A percentile compares a stretch with the other conserved stretches of the same genome.
These are phyloP conservation scores for Pleurotus sapidus DNA, from an alignment of 768 basidiomycete genomes.

Conservation along the genomic window DNA sequence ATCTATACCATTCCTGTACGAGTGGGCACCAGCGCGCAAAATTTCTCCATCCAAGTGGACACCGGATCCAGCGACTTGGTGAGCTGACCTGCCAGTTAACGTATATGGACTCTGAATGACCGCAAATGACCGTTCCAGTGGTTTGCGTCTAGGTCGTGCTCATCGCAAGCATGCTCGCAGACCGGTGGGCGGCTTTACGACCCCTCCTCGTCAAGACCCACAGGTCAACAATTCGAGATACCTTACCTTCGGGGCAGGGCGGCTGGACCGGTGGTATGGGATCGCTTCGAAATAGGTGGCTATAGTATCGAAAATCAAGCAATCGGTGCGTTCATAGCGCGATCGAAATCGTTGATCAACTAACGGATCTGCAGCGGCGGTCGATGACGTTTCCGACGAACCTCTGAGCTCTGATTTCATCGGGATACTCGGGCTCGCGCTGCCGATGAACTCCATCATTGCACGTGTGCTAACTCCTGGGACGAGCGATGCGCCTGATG, in stretches of 20 bases:
- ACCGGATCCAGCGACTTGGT: conserved; percentile 83
- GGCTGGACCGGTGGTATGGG: conserved; percentile 68
- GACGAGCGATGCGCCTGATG: conserved; percentile 51
- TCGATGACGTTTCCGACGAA: conserved; percentile 49
- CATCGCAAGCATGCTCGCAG: conserved; percentile 46
- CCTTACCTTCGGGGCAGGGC: conserved; percentile 59
- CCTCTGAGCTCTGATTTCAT: conserved; percentile 53
- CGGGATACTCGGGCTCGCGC: conserved; percentile 75
- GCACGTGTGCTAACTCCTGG: conserved; percentile 45
- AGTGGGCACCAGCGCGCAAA: conserved; percentile 50
- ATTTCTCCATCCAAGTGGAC: conserved; percentile 68
- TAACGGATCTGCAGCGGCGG: conserved; percentile 47
- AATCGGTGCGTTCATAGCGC: conserved; percentile 43
- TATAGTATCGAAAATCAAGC: conserved; percentile 68
- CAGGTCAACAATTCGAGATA: conserved; percentile 45
- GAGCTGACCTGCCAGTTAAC: conserved; percentile 17
- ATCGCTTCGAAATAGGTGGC: conserved; percentile 56
- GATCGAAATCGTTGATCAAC: neutral
- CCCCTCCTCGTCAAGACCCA: conserved; percentile 41
- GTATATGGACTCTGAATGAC: neutral
- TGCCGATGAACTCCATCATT: conserved; percentile 72
- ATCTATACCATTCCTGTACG: conserved; percentile 62
- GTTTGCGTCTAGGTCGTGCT: conserved; percentile 69
- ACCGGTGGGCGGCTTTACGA: conserved; percentile 53
- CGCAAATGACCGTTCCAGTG: conserved; percentile 44